Evolutionary conservation across 306 rosid species (phyloP), one percentile per base, ranked within the genome.

Genomic region (Corylus avellana): DNA sequence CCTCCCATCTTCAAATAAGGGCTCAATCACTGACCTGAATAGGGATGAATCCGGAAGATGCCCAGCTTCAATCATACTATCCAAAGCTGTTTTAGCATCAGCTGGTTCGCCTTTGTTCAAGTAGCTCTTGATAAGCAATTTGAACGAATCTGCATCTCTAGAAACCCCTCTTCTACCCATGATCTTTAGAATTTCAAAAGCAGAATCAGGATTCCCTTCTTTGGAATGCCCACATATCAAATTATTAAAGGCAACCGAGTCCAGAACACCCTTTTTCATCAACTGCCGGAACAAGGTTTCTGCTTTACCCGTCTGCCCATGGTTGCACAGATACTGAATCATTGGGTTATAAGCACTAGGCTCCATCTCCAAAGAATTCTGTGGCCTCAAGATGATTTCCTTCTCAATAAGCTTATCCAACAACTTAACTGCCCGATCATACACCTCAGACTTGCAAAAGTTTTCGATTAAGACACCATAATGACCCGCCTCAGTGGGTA

Each of bases 401-500:
- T 92, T 92, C 89, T 92, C 92, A 74, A 95, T 69, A 44, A 95
- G 93, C 84, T 90, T 89, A 75, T 95, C 98, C 56, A 95, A 80
- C 84, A 91, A 82, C 55, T 89, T 87, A 71, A 86, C 86, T 1
- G 98, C 98, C 72, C 61, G 87, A 79, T 90, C 98, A 74, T 89
- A 88, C 76, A 81, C 79, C 66, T 48, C 84, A 0, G 94, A 94
- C 87, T 83, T 90, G 87, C 98, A 95, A 77, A 88, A 95, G 77
- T 86, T 89, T 85, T 94, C 94, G 32, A 95, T 91, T 75, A 95
- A 80, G 55, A 91, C 67, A 7, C 98, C 94, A 73, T 95, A 95
- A 42, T 95, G 98, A 20, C 98, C 97, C 37, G 97, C 91, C 83
- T 95, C 97, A 0, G 98, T 92, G 1, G 98, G 98, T 83, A 95